Evolutionary conservation across 345 rosid species (phyloP).

Genomic region (Eucalyptus marginata): DNA sequence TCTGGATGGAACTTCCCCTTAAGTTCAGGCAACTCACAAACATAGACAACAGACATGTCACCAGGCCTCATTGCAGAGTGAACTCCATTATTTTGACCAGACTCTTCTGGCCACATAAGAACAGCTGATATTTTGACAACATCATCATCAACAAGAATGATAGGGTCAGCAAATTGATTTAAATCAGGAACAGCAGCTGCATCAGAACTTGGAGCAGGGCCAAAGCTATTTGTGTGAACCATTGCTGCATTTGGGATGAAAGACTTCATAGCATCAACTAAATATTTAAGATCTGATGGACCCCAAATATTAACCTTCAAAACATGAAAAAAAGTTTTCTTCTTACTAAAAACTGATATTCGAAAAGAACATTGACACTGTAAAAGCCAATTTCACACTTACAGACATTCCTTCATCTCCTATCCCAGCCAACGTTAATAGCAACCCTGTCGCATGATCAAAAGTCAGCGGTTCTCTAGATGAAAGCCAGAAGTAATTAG

Average conservation of each 20-base stretch:
- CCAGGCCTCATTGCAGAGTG: slow-evolving; percentile 38
- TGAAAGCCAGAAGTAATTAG: not conserved
- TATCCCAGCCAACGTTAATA: slow-evolving; percentile 83
- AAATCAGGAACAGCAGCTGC: slow-evolving; percentile 15
- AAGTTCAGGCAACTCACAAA: slow-evolving; percentile 81
- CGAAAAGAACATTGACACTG: not conserved
- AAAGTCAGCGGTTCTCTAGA: not conserved
- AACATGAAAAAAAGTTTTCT: not conserved
- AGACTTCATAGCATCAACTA: slow-evolving; percentile 88
- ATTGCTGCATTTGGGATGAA: slow-evolving; percentile 94
- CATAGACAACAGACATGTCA: slow-evolving; percentile 75
- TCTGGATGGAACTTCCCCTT: slow-evolving; percentile 73
- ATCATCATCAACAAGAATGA: slow-evolving; percentile 63
- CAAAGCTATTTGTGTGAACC: slow-evolving; percentile 88
- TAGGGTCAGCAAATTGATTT: slow-evolving; percentile 23
- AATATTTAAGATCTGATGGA: slow-evolving; percentile 81
- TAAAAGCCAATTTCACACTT: slow-evolving; percentile 20
- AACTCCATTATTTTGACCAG: not conserved
- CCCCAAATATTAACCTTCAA: slow-evolving; percentile 91
- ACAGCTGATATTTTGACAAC: slow-evolving; percentile 83
- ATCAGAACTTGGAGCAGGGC: slow-evolving; percentile 29
- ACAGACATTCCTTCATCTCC: slow-evolving; percentile 94
- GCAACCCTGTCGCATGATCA: slow-evolving; percentile 32
- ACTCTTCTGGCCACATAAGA: slow-evolving; percentile 25
- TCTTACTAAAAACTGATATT: not conserved